Evolutionary conservation across 2,329 filamentous ascomycete genomes (phyloP), one percentile per base, ranked within the genome.

Genomic region (Hymenoscyphus repandus): DNA sequence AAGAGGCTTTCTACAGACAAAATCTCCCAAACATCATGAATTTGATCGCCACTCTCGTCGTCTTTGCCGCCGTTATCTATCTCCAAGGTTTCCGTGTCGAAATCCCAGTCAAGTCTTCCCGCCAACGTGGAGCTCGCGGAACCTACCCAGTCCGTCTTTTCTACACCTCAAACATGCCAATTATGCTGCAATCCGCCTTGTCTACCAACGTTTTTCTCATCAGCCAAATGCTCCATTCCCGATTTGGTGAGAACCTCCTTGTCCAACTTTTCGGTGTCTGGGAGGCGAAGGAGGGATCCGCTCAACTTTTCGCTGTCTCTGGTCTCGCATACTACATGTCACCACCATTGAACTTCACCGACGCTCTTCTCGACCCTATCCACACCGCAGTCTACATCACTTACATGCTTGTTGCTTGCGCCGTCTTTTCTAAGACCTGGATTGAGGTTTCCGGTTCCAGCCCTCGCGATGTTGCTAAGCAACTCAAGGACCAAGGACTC

Each of bases 91-190:
- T 99, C 90, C 93, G 93, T 62, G 93, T 99, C 68, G 93, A 99
- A 78, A 99, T 99, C 69, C 95, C 95, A 57, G 93, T 99, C 81
- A 99, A 99, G 85, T 96, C 91, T 54, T 92, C 90, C 65, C 91
- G 93, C 75, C 93, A 99, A 82, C 91, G 93, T 80, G 93, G 93
- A 73, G 93, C 95, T 70, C 92, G 93, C 66, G 95, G 92, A 67
- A 95, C 91, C 37, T 99, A 97, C 82, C 93, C 93, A 66, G 84
- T 99, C 72, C 92, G 95, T 68, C 88, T 99, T 54, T 99, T 99
- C 84, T 99, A 99, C 79, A 99, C 93, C 69, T 96, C 91, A 72
- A 99, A 99, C 86, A 99, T 99, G 95, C 93, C 93, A 69, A 99
- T 99, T 76, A 99, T 99, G 93, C 82, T 99, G 71, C 95, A 99